These are phyloP conservation scores for Candida methanosorbosa DNA, from an alignment of 805 yeast species.

Conservation along the genomic window DNA sequence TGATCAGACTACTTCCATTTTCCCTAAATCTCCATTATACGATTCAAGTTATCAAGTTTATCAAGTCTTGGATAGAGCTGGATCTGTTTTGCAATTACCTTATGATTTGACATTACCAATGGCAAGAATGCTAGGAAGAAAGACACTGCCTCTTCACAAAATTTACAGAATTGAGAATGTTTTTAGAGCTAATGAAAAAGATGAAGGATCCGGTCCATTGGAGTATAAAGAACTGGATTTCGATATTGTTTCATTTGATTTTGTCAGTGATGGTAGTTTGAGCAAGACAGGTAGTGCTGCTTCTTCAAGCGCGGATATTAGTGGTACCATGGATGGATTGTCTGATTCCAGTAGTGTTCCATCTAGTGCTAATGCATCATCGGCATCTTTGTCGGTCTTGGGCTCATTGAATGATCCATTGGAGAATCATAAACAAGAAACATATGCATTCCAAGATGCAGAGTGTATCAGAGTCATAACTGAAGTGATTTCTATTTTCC, in stretches of 20 bases:
- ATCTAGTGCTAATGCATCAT: not conserved
- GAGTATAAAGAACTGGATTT: conserved; percentile 79
- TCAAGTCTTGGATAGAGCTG: conserved; percentile 77
- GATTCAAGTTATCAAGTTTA: conserved; percentile 57
- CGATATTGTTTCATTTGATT: conserved; percentile 56
- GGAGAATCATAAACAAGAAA: conserved; percentile 14
- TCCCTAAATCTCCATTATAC: conserved; percentile 75
- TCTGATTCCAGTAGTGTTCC: not conserved
- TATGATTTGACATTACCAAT: conserved; percentile 85
- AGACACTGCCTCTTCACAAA: conserved; percentile 45
- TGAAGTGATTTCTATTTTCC: conserved; percentile 58
- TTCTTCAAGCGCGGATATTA: not conserved
- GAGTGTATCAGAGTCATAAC: conserved; percentile 79
- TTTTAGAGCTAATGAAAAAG: conserved; percentile 54
- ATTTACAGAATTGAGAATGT: conserved; percentile 74
- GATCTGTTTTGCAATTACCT: conserved; percentile 82
- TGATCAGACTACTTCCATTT: conserved; percentile 53
- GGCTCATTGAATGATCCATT: conserved; percentile 17
- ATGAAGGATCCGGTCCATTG: conserved; percentile 63
- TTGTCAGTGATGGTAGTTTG: conserved; percentile 6
- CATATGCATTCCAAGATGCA: conserved; percentile 64
- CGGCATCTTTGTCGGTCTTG: too few species aligned
- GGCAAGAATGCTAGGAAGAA: conserved; percentile 74
- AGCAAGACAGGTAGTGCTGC: not conserved
- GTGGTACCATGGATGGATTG: too few species aligned